Evolutionary conservation across 2,329 filamentous ascomycete genomes (phyloP).

Genomic region (Ophiostoma pallidulum): DNA sequence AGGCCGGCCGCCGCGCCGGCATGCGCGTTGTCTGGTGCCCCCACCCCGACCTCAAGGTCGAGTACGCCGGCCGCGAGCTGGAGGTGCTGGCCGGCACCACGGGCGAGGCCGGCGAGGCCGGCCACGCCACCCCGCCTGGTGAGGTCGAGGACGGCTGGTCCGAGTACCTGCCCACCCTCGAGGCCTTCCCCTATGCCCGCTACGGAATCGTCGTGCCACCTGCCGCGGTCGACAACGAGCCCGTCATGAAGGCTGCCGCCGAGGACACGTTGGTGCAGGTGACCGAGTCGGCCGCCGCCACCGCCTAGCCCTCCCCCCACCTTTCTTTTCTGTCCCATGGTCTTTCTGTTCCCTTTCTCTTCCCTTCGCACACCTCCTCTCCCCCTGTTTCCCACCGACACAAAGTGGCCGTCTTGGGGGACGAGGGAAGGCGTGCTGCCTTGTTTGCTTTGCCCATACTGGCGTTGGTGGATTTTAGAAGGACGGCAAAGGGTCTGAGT

Average conservation of each 20-base stretch:
- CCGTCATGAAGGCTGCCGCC: slow-evolving; percentile 32
- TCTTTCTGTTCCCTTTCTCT: too few relatives aligned
- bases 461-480: not conserved
- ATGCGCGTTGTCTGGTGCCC: slow-evolving; percentile 95
- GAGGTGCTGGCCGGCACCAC: slow-evolving; percentile 77
- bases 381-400: too few relatives aligned
- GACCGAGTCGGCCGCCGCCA: not conserved
- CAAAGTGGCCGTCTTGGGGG: too few relatives aligned
- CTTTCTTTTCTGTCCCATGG: too few relatives aligned
- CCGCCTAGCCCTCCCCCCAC: not conserved
- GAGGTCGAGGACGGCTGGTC: slow-evolving; percentile 53
- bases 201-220: slow-evolving; percentile 47
- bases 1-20: slow-evolving; percentile 79
- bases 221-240: slow-evolving; percentile 32
- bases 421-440: too few relatives aligned
- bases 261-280: slow-evolving; percentile 16
- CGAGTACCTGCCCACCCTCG: slow-evolving; percentile 41
- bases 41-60: slow-evolving; percentile 65
- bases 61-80: slow-evolving; percentile 66
- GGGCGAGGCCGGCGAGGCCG: slow-evolving; percentile 49
- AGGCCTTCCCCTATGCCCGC: slow-evolving; percentile 47
- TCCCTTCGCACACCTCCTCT: too few relatives aligned
- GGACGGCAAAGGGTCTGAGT: too few relatives aligned
- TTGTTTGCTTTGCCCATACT: not conserved
- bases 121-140: slow-evolving; percentile 47